Evolutionary conservation across 148 eudicot species (phyloP), one percentile per base, ranked within the genome.

Genomic region (Nyssa sinensis): DNA sequence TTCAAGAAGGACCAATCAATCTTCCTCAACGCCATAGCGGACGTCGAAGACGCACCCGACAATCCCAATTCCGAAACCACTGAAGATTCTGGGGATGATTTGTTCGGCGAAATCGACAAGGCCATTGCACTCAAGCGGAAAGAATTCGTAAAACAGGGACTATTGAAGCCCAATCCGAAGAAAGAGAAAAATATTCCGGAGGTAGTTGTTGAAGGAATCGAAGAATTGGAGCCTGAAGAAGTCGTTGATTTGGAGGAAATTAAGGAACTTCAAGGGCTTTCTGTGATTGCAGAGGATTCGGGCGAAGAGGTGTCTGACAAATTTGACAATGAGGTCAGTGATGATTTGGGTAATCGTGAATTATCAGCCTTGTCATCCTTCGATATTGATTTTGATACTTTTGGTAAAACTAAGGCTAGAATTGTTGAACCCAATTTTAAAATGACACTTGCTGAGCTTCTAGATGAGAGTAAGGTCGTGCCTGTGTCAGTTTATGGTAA

Each of bases 401-500:
- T 80, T 70, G 86, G 86, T 60, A 80, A 79, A 59, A 70, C 62
- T 61, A 88, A 88, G 57, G 78, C 84, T 83, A 89, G 94, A 53
- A 86, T 96, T 71, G 88, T 84, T 57, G 99, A 96, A 13, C 99
- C 99, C 23, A 88, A 74, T 71, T 96, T 93, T 80, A 91, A 67
- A 70, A 96, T 93, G 97, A 88, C 87, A 29, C 80, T 96, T 69
- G 98, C 98, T 68, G 99, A 96, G 77, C 87, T 96, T 64, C 80
- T 96, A 72, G 99, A 93, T 74, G 99, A 96, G 77, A 88, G 94
- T 78, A 92, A 86, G 66, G 99, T 96, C 1, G 99, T 96, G 59
- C 99, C 99, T 0, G 34, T 96, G 34, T 84, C 94, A 0, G 98
- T 96, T 66, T 91, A 86, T 67, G 99, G 98, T 2, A 71, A 96